Base-by-base conservation (phyloP, 2,329 filamentous ascomycete species). In the Decorospora gaudefroyi region DNA sequence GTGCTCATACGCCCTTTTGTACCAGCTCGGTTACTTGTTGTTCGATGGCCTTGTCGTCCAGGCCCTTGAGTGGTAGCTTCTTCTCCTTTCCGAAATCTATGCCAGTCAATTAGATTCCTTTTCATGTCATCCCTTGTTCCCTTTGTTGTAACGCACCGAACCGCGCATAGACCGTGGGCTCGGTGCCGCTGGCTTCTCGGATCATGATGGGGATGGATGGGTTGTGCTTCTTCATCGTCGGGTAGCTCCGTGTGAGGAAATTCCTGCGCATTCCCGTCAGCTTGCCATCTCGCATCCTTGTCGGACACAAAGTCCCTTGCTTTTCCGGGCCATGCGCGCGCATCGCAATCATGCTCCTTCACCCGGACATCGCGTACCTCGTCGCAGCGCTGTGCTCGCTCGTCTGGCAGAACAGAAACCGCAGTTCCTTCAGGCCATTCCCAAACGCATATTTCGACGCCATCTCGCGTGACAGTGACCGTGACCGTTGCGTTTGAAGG, bases 191-290 rank as follows among this genome's bases (percentile, higher is more conserved):
- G 39, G 92, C 93, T 78, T 97, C 93, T 69, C 93, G 88, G 67
- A 99, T 85, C 78, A 99, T 79, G 74, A 99, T 97, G 41, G 93
- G 93, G 34, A 82, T 91, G 73, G 88, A 78, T 44, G 93, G 93
- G 78, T 99, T 99, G 81, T 92, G 88, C 80, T 95, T 95, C 84
- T 99, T 99, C 92, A 99, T 97, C 49, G 88, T 93, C 32, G 93
- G 93, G 74, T 99, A 99, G 58, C 90, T 85, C 70, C 89, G 84
- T 56, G 86, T 86, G 58, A 99, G 80, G 76, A 99, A 99, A 19
- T 87, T 85, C 72, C 93, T 96, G 23, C 21, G n/a, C 3, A 4
- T 5, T 6, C 6, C n/a, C 21, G 30, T 58, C 35, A 55, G 49
- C 35, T n/a, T n/a, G n/a, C 18, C 17, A 21, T 8, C 13, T 21